phyloP scores from a whole-genome alignment of 768 basidiomycete species.

The Coprinopsis sp. region DNA sequence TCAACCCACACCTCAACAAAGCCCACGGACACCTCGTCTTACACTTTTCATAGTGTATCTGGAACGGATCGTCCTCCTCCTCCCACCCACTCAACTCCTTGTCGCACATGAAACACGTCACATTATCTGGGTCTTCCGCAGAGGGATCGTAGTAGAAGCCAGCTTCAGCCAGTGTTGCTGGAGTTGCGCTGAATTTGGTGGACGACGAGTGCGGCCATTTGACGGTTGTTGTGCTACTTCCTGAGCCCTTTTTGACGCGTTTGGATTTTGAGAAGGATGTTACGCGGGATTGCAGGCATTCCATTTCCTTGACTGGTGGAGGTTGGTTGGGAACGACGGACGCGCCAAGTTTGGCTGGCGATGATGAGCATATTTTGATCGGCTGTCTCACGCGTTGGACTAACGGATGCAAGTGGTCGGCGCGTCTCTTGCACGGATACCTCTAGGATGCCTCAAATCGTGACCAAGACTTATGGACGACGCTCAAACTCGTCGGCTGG shows the following conservation, averaged over 20 bases:
- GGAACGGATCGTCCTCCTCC: constrained; percentile 76
- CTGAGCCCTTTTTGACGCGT: constrained; percentile 52
- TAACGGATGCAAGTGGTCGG: too few relatives aligned
- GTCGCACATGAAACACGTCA: constrained; percentile 78
- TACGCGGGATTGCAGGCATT: constrained; percentile 52
- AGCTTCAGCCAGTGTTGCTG: constrained; percentile 74
- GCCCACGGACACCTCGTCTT: constrained; percentile 73
- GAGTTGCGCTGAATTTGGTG: constrained; percentile 48
- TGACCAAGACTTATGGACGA: constrained; percentile 34
- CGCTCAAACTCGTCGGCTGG: constrained; percentile 2
- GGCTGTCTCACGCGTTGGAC: neutral
- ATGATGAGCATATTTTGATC: constrained; percentile 3
- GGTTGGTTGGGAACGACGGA: neutral
- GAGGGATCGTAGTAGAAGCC: constrained; percentile 84
- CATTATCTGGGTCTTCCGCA: constrained; percentile 65
- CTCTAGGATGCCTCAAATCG: constrained; percentile 12
- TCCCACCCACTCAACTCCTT: constrained; percentile 87
- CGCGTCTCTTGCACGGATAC: neutral
- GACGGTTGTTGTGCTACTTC: constrained; percentile 38
- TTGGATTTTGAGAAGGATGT: constrained; percentile 65
- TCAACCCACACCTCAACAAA: constrained; percentile 65
- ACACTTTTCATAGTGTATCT: constrained; percentile 75
- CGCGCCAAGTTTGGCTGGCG: neutral
- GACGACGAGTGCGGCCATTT: constrained; percentile 74
- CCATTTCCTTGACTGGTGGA: too few relatives aligned